Conservation (phyloP, 495 filamentous ascomycete genomes). For the Penicillium paxilli region DNA sequence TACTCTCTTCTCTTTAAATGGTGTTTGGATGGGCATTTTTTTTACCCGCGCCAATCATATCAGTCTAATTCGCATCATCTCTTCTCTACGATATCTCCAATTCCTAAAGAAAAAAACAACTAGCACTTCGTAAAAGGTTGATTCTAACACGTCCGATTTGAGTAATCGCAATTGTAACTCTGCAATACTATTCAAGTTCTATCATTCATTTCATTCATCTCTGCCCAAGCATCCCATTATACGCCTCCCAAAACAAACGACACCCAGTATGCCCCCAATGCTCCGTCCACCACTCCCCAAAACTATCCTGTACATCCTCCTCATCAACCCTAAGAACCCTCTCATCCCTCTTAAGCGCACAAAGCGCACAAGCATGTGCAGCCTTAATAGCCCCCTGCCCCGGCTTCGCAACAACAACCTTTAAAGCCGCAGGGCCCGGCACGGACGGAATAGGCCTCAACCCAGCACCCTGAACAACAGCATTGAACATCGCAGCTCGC, state of each 20-base stretch:
- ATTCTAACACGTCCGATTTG: too few species aligned
- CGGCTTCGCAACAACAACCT: slow-evolving; percentile 45
- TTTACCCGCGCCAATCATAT: neutral
- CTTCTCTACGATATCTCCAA: too few species aligned
- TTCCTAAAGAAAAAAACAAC: too few species aligned
- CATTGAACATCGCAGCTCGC: slow-evolving; percentile 41
- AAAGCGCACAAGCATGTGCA: slow-evolving; percentile 78
- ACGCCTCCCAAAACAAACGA: slow-evolving; percentile 78
- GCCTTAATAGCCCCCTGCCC: slow-evolving; percentile 66
- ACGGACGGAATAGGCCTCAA: slow-evolving; percentile 64
- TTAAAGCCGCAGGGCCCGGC: slow-evolving; percentile 58
- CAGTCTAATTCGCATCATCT: neutral
- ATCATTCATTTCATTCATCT: slow-evolving; percentile 43
- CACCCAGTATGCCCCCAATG: slow-evolving; percentile 85
- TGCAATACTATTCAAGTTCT: too few species aligned
- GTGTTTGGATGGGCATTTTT: slow-evolving; percentile 9
- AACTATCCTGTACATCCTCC: slow-evolving; percentile 73
- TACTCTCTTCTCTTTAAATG: slow-evolving; percentile 14
- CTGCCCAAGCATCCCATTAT: slow-evolving; percentile 64
- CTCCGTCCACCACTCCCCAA: slow-evolving; percentile 95
- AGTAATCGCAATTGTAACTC: too few species aligned
- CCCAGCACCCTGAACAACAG: slow-evolving; percentile 36
- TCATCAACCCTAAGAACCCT: slow-evolving; percentile 72
- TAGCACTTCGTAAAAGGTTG: too few species aligned
- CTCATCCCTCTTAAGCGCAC: slow-evolving; percentile 85